These are phyloP conservation scores for Penicillium sp. DNA, from an alignment of 2,329 filamentous ascomycete species.

Conservation along the genomic window DNA sequence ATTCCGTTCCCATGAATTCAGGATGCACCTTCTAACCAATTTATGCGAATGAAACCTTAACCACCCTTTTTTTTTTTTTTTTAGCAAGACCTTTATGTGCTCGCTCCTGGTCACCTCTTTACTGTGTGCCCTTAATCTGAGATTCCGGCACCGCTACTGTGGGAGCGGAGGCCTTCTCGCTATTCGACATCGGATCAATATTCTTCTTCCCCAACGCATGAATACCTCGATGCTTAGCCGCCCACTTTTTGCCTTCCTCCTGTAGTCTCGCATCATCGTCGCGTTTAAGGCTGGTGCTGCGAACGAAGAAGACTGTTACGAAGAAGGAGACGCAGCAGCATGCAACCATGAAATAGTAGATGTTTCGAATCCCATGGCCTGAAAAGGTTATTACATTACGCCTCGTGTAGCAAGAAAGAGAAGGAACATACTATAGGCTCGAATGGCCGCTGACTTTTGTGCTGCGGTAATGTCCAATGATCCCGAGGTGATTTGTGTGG, in stretches of 20 bases:
- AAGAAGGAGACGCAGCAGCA: conserved; percentile 4
- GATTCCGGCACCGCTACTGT: not conserved
- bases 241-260: conserved; percentile 5
- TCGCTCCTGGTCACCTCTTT: not conserved
- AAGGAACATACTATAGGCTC: conserved; percentile 1
- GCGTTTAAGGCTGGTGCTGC: conserved; percentile 1
- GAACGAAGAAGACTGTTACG: not conserved
- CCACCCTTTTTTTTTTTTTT: not conserved
- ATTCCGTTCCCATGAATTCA: not conserved
- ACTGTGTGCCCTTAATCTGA: not conserved
- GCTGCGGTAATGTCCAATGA: not conserved
- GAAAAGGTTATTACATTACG: not conserved
- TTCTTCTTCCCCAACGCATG: conserved; percentile 1
- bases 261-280: conserved; percentile 2
- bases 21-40: not conserved
- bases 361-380: conserved; percentile 3
- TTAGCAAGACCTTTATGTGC: not conserved
- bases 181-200: not conserved
- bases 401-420: too few species aligned
- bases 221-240: conserved; percentile 1
- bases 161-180: not conserved
- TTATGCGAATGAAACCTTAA: not conserved
- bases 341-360: conserved; percentile 5
- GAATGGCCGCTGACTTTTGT: not conserved
- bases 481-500: not conserved